Percentiles rank a stretch among this genome's conserved stretches.
Conservation (phyloP, 2,329 filamentous ascomycete species). For the Trichoderma endophyticum region DNA sequence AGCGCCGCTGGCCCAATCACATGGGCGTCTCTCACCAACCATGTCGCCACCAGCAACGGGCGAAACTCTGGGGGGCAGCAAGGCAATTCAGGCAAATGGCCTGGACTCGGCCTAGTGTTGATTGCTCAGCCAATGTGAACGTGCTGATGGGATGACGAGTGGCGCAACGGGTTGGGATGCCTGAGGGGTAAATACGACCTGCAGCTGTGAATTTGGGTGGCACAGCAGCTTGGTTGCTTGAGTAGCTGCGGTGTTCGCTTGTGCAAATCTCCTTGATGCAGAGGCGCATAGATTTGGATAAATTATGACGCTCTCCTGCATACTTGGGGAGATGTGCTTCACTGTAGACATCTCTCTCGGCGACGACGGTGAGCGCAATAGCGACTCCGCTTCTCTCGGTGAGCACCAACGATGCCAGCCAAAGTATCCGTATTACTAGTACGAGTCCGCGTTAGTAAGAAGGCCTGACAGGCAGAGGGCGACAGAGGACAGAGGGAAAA, state of each 20-base stretch:
- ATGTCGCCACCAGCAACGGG: background rate
- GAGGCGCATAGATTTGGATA: background rate
- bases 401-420: background rate
- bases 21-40: background rate
- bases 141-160: background rate
- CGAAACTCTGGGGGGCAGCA: background rate
- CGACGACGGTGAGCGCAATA: background rate
- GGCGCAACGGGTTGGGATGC: background rate
- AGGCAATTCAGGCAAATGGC: background rate
- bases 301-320: too few species aligned
- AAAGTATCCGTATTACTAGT: background rate
- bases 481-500: background rate
- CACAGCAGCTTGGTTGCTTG: background rate
- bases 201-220: background rate
- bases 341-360: background rate
- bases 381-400: background rate
- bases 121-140: background rate
- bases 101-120: background rate
- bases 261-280: background rate
- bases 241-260: background rate
- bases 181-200: background rate
- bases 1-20: background rate
- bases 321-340: background rate
- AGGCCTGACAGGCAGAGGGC: background rate
- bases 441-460: background rate